phyloP scores from a whole-genome alignment of 1,284 basidiomycete species.

The Pyrrhoderma noxium region DNA sequence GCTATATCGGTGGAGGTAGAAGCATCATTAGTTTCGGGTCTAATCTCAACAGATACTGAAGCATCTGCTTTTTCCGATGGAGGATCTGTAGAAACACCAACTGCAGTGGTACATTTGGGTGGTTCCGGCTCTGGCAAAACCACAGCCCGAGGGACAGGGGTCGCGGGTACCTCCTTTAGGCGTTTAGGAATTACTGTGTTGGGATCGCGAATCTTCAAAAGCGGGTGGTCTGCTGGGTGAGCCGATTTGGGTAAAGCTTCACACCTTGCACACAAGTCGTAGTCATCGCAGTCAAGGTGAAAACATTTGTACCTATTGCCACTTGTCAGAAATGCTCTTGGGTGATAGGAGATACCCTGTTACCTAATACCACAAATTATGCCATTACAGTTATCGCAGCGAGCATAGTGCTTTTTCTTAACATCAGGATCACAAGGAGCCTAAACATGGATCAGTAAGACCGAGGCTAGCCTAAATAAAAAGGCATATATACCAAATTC shows the following conservation, averaged over 20 bases:
- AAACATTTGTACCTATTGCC: slow-evolving; percentile 69
- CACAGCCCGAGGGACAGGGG: too few relatives aligned
- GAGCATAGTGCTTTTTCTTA: slow-evolving; percentile 37
- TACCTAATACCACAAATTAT: slow-evolving; percentile 45
- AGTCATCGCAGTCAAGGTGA: slow-evolving; percentile 75
- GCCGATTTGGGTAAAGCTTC: slow-evolving; percentile 74
- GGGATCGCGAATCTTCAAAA: slow-evolving; percentile 68
- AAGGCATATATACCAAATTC: slow-evolving; percentile 41
- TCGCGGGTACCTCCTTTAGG: too few relatives aligned
- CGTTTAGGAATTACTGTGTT: slow-evolving; percentile 48
- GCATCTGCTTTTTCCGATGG: slow-evolving; percentile 9
- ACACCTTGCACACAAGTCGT: slow-evolving; percentile 76
- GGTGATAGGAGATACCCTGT: too few relatives aligned
- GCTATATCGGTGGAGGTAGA: background rate
- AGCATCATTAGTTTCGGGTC: slow-evolving; percentile 9
- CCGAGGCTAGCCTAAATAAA: background rate
- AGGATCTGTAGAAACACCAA: slow-evolving; percentile 15
- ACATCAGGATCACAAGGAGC: slow-evolving; percentile 23
- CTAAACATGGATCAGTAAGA: slow-evolving; percentile 3
- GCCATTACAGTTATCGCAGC: slow-evolving; percentile 50
- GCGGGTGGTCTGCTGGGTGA: slow-evolving; percentile 68
- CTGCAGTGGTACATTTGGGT: background rate
- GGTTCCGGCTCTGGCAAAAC: too few relatives aligned
- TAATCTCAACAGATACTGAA: slow-evolving; percentile 10
- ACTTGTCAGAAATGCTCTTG: too few relatives aligned